Evolutionary conservation across 352 stramenopile genomes (phyloP), one percentile per base, ranked within the genome.

Genomic region (Globisporangium splendens): DNA sequence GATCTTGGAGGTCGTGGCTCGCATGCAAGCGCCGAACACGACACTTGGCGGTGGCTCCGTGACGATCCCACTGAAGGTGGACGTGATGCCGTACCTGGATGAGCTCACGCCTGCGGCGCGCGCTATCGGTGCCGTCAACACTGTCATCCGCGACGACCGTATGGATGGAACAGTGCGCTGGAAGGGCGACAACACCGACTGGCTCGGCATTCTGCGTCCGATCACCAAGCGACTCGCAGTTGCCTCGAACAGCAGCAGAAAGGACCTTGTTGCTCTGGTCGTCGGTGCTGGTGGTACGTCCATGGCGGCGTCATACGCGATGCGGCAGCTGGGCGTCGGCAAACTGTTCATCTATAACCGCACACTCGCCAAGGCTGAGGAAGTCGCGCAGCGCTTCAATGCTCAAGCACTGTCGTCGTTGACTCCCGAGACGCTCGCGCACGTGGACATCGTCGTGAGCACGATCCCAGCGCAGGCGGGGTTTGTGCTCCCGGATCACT

Each of bases 81-180:
- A 92, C 49, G 93, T 99, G 59, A 97, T 99, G 66, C 74, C 79
- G 12, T 86, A 97, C 58, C 62, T 99, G 46, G 81, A 98, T 67
- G 79, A 96, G 28, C 72, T 99, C 46, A 97, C 86, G 20, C 79
- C 95, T 48, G 89, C 96, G n/a, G 97, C 95, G 0, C 73, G 78
- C 44, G 76, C 77, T n/a, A 99, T 99, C 66, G 97, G 97, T n/a
- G 97, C 96, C 41, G 96, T 99, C 39, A 99, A 99, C 79, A 99
- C 97, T 12, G 72, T 99, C 24, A 79, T 98, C 17, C 75, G 86
- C 52, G 50, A 77, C 44, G 78, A 87, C 65, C 64, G 68, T n/a
- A 66, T 67, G 13, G 73, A 69, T 6, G 75, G 68, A 8, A 64
- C 17, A n/a, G 17, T 73, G 53, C 70, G 73, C 60, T 86, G 74